Evolutionary conservation across 202 grass and related monocot genomes (phyloP), one percentile per base, ranked within the genome.

Genomic region (Sporobolus alterniflorus): DNA sequence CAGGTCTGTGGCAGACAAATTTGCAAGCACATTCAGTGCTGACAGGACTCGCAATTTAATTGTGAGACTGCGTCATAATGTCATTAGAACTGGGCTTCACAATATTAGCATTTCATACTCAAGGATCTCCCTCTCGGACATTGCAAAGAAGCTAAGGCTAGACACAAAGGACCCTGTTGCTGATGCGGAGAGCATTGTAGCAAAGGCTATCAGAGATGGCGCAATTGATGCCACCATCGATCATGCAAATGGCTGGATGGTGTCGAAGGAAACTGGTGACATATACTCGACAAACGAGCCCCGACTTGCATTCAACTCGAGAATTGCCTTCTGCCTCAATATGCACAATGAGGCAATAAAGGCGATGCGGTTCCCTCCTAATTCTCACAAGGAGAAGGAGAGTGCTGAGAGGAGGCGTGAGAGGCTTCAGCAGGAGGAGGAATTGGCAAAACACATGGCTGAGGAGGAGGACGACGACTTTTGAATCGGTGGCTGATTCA

Each of bases 271-370:
- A 69, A 97, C 94, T 5, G 94, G 94, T 5, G 94, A 97, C 73
- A 89, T 97, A 28, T 97, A 97, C 75, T 92, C 94, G 0, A 97
- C 94, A 31, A 94, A 97, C 31, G 94, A 97, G 73, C 94, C 94
- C 0, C 94, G 94, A 52, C 77, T 88, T 25, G 94, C 91, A 15
- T 94, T 97, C 86, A 94, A 97, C 67, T 92, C 94, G 3, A 90
- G 94, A 70, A 94, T 97, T 75, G 89, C 83, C 3, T 97, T 97
- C 41, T 97, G 94, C 90, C 85, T 97, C 25, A 97, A 97, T 56
- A 97, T 97, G 91, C 94, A 97, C 71, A 97, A 97, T 65, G 94
- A 97, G 73, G 94, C 91, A 1, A 89, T 97, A 25, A 94, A 89
- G 79, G 94, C 94, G 2, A 84, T 97, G 79, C 88, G 91, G 56